phyloP scores from a whole-genome alignment of 495 filamentous ascomycete genomes.

The Aspergillus carlsbadensis region DNA sequence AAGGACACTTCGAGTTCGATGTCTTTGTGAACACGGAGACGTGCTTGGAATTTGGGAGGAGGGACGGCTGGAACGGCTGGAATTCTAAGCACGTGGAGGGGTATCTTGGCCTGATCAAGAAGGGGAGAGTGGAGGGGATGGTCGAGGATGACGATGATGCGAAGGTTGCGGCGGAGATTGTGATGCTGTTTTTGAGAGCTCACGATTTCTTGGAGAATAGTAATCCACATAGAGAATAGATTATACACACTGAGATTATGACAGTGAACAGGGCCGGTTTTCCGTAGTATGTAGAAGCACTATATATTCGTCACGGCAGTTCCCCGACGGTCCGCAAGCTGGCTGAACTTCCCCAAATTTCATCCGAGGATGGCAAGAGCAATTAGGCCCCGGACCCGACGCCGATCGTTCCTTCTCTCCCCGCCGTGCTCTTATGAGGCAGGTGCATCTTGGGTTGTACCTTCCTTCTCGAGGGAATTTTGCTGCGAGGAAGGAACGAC shows the following conservation, averaged over 20 bases:
- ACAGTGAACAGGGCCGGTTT: too few species aligned
- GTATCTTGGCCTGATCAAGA: slow-evolving; percentile 28
- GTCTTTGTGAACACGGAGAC: slow-evolving; percentile 35
- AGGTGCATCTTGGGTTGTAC: too few species aligned
- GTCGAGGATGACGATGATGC: slow-evolving; percentile 37
- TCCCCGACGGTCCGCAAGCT: too few species aligned
- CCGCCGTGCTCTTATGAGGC: too few species aligned
- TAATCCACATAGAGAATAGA: background rate
- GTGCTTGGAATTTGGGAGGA: slow-evolving; percentile 31
- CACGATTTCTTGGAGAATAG: background rate
- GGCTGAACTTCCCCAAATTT: too few species aligned
- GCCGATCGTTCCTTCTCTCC: too few species aligned
- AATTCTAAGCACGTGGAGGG: slow-evolving; percentile 9
- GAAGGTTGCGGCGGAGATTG: slow-evolving; percentile 37
- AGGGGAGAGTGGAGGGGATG: slow-evolving; percentile 19
- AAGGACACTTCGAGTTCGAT: slow-evolving; percentile 48
- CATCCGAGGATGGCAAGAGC: too few species aligned
- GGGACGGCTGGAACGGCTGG: slow-evolving; percentile 34
- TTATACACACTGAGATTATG: background rate
- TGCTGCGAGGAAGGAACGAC: too few species aligned
- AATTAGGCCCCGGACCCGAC: too few species aligned
- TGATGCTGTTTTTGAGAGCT: slow-evolving; percentile 28
- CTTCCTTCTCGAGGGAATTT: too few species aligned
- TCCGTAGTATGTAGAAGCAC: too few species aligned
- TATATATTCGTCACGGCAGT: too few species aligned